A percentile compares a stretch with the other conserved stretches of the same genome.
These are phyloP conservation scores for Cordyceps fumosorosea DNA, from an alignment of 2,329 filamentous ascomycete genomes.

Conservation along the genomic window DNA sequence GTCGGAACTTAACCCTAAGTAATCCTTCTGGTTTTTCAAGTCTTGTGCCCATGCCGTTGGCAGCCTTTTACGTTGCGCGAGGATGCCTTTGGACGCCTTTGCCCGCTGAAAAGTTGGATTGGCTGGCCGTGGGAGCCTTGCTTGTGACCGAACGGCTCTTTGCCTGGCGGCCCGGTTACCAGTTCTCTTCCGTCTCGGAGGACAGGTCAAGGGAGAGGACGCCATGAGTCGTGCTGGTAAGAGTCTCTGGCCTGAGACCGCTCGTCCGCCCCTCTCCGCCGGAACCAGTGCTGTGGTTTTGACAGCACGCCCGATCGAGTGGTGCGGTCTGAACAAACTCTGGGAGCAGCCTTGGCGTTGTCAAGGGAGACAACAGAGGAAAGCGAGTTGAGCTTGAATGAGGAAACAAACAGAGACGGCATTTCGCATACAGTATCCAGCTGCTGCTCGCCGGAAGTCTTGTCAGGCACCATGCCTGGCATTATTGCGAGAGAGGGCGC, in stretches of 20 bases:
- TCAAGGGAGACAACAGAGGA: slow-evolving; percentile 15
- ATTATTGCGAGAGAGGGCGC: slow-evolving; percentile 19
- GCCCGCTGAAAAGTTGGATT: slow-evolving; percentile 46
- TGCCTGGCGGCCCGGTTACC: slow-evolving; percentile 44
- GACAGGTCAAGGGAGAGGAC: slow-evolving; percentile 46
- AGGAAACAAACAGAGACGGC: slow-evolving; percentile 41
- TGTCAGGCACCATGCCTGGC: slow-evolving; percentile 19
- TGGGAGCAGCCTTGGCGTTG: slow-evolving; percentile 11
- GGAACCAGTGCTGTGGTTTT: slow-evolving; percentile 53
- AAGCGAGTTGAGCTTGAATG: slow-evolving; percentile 38
- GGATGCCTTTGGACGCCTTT: slow-evolving; percentile 23
- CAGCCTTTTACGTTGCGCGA: slow-evolving; percentile 53
- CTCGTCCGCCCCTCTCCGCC: slow-evolving; percentile 67
- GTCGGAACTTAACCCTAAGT: slow-evolving; percentile 96
- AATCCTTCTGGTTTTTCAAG: slow-evolving; percentile 55
- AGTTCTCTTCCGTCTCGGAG: slow-evolving; percentile 13
- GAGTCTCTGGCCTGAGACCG: slow-evolving; percentile 63
- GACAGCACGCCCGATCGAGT: slow-evolving; percentile 12
- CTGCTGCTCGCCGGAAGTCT: slow-evolving; percentile 40
- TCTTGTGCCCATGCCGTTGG: slow-evolving; percentile 54
- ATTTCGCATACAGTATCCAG: slow-evolving; percentile 30
- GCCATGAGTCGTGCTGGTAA: slow-evolving; percentile 74
- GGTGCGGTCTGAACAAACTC: slow-evolving; percentile 17
- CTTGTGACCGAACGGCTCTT: slow-evolving; percentile 20
- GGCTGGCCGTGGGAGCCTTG: slow-evolving; percentile 36